Evolutionary conservation across 2,329 filamentous ascomycete genomes (phyloP).

Genomic region (Epichloe typhina): DNA sequence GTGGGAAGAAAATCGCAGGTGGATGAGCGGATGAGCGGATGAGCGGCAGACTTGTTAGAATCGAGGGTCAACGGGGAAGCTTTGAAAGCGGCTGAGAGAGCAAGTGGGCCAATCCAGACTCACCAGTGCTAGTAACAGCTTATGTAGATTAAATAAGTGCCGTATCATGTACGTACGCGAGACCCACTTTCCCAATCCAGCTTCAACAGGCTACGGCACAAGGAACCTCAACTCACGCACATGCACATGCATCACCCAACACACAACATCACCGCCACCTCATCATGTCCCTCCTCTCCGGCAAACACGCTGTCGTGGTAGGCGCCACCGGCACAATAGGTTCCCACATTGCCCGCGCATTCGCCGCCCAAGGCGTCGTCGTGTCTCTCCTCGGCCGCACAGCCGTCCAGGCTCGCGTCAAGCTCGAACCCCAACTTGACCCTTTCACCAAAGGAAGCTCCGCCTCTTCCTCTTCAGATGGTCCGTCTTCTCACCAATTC

Average conservation of each 20-base stretch:
- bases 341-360: conserved; percentile 50
- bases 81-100: not conserved
- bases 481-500: conserved; percentile 19
- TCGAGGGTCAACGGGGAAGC: not conserved
- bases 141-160: too few species aligned
- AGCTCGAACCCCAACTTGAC: conserved; percentile 20
- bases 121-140: too few species aligned
- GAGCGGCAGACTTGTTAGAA: not conserved
- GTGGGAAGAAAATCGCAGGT: not conserved
- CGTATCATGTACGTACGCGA: not conserved
- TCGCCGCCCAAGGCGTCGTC: conserved; percentile 46
- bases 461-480: not conserved
- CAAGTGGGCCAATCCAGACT: too few species aligned
- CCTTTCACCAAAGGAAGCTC: conserved; percentile 10
- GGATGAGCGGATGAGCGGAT: conserved; percentile 1
- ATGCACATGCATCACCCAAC: not conserved
- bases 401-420: conserved; percentile 29
- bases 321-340: conserved; percentile 63
- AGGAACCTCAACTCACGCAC: too few species aligned
- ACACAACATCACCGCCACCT: not conserved
- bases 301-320: conserved; percentile 47
- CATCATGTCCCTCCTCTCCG: conserved; percentile 22
- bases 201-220: not conserved
- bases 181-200: not conserved
- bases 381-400: conserved; percentile 50